These are phyloP conservation scores for Raddia distichophylla DNA, from an alignment of 176 grass and related monocot species.

Conservation along the genomic window DNA sequence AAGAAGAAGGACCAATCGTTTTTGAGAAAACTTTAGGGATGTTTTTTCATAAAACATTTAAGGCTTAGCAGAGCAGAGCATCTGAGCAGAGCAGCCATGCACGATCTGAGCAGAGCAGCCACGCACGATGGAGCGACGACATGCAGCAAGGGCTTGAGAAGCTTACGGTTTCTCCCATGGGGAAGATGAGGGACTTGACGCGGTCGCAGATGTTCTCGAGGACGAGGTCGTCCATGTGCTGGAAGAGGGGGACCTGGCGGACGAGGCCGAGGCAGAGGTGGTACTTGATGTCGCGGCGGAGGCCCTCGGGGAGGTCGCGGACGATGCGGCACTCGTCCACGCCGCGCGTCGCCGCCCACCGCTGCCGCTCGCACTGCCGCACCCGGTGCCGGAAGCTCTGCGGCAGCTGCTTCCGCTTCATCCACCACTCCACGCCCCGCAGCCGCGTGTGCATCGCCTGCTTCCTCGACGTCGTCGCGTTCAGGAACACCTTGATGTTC, in stretches of 20 bases:
- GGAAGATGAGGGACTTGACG: slow-evolving; percentile 70
- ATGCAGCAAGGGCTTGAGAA: too few relatives aligned
- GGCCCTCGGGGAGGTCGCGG: slow-evolving; percentile 71
- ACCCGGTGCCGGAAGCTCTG: slow-evolving; percentile 57
- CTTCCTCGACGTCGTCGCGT: slow-evolving; percentile 95
- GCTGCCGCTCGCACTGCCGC: slow-evolving; percentile 87
- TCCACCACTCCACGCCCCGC: slow-evolving; percentile 79
- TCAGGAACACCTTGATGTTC: slow-evolving; percentile 98
- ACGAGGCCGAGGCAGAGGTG: slow-evolving; percentile 93
- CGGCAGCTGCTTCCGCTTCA: slow-evolving; percentile 65
- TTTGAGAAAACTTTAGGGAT: too few relatives aligned
- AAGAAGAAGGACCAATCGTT: too few relatives aligned
- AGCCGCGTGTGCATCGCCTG: slow-evolving; percentile 75
- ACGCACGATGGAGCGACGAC: too few relatives aligned
- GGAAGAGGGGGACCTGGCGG: slow-evolving; percentile 88
- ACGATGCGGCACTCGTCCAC: slow-evolving; percentile 75
- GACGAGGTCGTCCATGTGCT: slow-evolving; percentile 93
- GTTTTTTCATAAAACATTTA: too few relatives aligned
- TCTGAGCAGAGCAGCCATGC: too few relatives aligned
- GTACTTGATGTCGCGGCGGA: slow-evolving; percentile 91
- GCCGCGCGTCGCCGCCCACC: slow-evolving; percentile 87
- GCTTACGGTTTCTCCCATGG: slow-evolving; percentile 76
- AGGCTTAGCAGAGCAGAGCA: too few relatives aligned
- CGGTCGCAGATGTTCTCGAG: slow-evolving; percentile 98
- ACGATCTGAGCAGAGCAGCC: too few relatives aligned